A percentile compares a stretch with the other conserved stretches of the same genome.
phyloP scores from a whole-genome alignment of 2,329 filamentous ascomycete genomes.

The Sarocladium brachiariae region DNA sequence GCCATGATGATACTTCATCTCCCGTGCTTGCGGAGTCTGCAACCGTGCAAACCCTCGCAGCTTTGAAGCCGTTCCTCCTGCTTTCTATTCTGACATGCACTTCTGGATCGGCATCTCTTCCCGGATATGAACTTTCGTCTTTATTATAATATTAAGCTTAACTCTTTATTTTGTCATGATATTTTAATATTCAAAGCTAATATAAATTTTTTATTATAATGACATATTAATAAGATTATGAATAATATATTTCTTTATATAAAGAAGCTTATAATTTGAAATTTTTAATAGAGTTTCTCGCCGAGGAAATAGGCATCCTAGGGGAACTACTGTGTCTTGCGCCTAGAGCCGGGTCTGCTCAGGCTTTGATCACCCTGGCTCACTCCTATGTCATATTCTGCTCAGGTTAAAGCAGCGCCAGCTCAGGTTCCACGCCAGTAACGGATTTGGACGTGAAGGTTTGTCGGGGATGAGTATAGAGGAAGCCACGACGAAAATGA shows the following conservation, averaged over 20 bases:
- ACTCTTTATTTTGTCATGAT: too few species aligned
- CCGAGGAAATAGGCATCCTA: neutral
- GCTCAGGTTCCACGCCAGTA: slow-evolving; percentile 8
- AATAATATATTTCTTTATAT: too few species aligned
- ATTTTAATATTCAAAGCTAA: too few species aligned
- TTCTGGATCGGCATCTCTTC: neutral
- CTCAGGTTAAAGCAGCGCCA: slow-evolving; percentile 9
- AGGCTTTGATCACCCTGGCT: slow-evolving; percentile 7
- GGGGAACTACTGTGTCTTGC: neutral
- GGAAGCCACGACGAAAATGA: too few species aligned
- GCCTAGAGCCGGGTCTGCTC: neutral
- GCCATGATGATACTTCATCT: neutral
- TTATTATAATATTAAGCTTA: too few species aligned
- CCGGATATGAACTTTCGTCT: neutral
- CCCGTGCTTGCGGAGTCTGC: neutral
- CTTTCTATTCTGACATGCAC: neutral
- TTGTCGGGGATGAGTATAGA: slow-evolving; percentile 10
- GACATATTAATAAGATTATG: too few species aligned
- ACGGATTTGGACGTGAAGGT: slow-evolving; percentile 6
- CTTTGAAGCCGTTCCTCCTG: neutral
- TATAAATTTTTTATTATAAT: too few species aligned
- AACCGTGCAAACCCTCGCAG: neutral
- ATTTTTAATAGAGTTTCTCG: too few species aligned
- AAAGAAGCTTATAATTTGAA: too few species aligned
- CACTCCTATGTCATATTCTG: slow-evolving; percentile 3